A percentile compares a stretch with the other conserved stretches of the same genome.
Evolutionary conservation across 768 basidiomycete genomes (phyloP).

Genomic region (Naganishia antarctica): DNA sequence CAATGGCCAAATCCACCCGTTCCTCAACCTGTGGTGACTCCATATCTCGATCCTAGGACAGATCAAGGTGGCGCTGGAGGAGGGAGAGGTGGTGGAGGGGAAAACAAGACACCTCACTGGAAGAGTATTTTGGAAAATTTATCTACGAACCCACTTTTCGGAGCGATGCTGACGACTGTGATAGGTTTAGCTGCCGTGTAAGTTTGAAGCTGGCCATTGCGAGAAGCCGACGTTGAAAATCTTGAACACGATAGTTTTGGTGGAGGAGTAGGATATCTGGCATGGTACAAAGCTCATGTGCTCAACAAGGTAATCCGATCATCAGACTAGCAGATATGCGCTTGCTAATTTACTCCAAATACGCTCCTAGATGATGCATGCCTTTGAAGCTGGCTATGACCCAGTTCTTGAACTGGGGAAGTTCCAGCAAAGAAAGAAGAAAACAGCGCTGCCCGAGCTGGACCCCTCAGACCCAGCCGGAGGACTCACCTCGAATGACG

Average conservation of each 20-base stretch:
- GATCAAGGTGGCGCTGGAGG: background rate
- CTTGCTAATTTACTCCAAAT: too few species aligned
- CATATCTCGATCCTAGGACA: constrained; percentile 27
- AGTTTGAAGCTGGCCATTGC: constrained; percentile 27
- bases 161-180: constrained; percentile 45
- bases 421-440: constrained; percentile 36
- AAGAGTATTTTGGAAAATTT: constrained; percentile 35
- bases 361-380: constrained; percentile 78
- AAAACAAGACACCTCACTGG: constrained; percentile 3
- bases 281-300: constrained; percentile 78
- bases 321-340: too few species aligned
- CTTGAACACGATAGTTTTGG: constrained; percentile 52
- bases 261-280: constrained; percentile 67
- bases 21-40: constrained; percentile 40
- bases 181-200: constrained; percentile 44
- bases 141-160: constrained; percentile 38
- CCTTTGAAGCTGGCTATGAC: constrained; percentile 75
- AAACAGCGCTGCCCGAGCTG: constrained; percentile 26
- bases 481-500: constrained; percentile 39
- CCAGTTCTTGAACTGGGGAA: constrained; percentile 71
- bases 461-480: constrained; percentile 12
- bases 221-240: background rate
- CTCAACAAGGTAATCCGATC: constrained; percentile 75
- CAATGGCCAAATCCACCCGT: constrained; percentile 44
- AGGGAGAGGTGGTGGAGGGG: background rate